Conservation (phyloP, 1,284 basidiomycete genomes). For the Amylostereum chailletii region DNA sequence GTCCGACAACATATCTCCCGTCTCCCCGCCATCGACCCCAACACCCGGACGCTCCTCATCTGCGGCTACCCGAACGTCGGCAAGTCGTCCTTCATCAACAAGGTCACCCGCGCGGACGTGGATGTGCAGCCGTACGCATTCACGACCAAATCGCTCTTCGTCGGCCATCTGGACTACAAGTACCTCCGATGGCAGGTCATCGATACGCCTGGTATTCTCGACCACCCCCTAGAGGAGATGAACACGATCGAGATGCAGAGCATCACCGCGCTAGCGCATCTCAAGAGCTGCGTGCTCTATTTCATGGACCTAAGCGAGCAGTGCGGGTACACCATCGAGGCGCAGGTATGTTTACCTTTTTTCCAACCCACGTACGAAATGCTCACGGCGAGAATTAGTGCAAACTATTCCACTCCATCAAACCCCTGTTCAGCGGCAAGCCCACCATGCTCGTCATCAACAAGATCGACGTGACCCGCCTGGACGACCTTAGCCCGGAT, state of each 20-base stretch:
- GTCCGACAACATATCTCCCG: constrained; percentile 95
- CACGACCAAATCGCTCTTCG: constrained; percentile 94
- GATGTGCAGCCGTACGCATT: constrained; percentile 98
- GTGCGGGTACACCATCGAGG: constrained; percentile 91
- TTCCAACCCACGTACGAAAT: background rate
- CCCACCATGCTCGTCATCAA: constrained; percentile 90
- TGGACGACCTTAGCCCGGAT: constrained; percentile 73
- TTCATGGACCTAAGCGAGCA: constrained; percentile 98
- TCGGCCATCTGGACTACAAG: constrained; percentile 95
- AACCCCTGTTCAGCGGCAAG: constrained; percentile 89
- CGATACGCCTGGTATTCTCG: constrained; percentile 88
- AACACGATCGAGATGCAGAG: constrained; percentile 99
- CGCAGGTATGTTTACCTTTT: constrained; percentile 51
- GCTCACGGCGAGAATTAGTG: constrained; percentile 41
- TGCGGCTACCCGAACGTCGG: constrained; percentile 98
- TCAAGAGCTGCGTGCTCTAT: constrained; percentile 87
- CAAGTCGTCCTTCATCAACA: constrained; percentile 97
- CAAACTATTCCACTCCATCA: constrained; percentile 96
- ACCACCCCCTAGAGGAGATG: constrained; percentile 96
- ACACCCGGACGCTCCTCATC: constrained; percentile 91
- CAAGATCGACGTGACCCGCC: constrained; percentile 87
- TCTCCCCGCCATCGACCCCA: constrained; percentile 92
- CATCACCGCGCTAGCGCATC: constrained; percentile 90
- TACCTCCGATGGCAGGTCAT: constrained; percentile 98
- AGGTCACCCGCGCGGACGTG: constrained; percentile 93